Evolutionary conservation across 768 basidiomycete species (phyloP), one percentile per base, ranked within the genome.

Genomic region (Phylloporus sp.): DNA sequence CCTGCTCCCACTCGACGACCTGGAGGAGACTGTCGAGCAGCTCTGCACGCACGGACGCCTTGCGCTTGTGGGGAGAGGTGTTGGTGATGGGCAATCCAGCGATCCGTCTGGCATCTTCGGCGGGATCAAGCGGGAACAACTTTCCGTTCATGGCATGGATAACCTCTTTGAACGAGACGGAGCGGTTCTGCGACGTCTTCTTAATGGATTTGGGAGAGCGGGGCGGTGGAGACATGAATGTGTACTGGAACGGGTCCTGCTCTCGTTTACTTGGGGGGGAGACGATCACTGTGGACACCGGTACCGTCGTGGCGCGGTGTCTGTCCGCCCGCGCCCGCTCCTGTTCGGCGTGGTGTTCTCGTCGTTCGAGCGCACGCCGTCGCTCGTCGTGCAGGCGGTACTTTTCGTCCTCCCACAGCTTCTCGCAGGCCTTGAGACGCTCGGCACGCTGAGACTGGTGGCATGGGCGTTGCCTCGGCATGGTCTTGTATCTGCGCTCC

Each of bases 111-210:
- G 71, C 63, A 26, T 71, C 69, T 59, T 58, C 69, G 45, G 56
- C 63, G 31, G 62, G 50, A 27, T 77, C 73, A 5, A 63, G 53
- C 2, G 77, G 80, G 57, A 85, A 85, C 18, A 85, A 70, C 5
- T 74, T 71, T 5, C 84, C 84, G 36, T 78, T 72, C 80, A 85
- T 84, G 61, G 77, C 76, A 40, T 62, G 62, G 39, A 81, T 66
- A 45, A 85, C 82, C 31, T 82, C 80, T 44, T 73, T 72, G 64
- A 85, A 85, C 1, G 79, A 65, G 11, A 85, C 76, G 7, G 73
- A 58, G 20, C 72, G 71, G 20, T 72, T 64, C 10, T 31, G 55
- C 22, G 65, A 22, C 1, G 26, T 7, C 39, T 54, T 56, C 46
- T 58, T 61, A 36, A 35, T 15, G 3, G 54, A 8, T 26, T 53